A percentile compares a stretch with the other conserved stretches of the same genome.
Conservation (phyloP, 108 stramenopile species). For the Seminavis robusta region DNA sequence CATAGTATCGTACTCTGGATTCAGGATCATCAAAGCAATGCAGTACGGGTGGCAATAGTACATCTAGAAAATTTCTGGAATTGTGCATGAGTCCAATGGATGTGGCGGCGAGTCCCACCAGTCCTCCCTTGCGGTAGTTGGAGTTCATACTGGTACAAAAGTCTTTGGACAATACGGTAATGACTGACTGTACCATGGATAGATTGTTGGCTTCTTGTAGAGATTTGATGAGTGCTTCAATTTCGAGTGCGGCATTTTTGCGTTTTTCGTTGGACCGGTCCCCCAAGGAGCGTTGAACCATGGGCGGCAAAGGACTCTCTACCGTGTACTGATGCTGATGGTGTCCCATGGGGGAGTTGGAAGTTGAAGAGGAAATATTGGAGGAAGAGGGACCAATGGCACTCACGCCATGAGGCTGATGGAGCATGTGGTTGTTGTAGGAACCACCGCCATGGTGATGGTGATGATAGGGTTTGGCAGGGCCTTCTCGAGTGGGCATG, state of each 20-base stretch:
- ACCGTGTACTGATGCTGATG: conserved; percentile 11
- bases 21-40: conserved; percentile 99
- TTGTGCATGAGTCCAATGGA: conserved; percentile 90
- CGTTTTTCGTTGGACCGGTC: conserved; percentile 99
- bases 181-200: conserved; percentile 76
- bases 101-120: conserved; percentile 95
- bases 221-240: conserved; percentile 90
- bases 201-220: conserved; percentile 78
- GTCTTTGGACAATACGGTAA: conserved; percentile 88
- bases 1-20: conserved; percentile 95
- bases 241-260: conserved; percentile 96
- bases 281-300: conserved; percentile 85
- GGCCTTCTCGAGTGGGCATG: too few species aligned
- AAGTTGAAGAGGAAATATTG: background rate
- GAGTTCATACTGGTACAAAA: conserved; percentile 96
- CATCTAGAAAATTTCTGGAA: conserved; percentile 67
- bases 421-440: background rate
- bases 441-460: too few species aligned
- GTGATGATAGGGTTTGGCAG: too few species aligned
- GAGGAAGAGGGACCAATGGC: background rate
- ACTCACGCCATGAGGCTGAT: background rate
- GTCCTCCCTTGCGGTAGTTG: conserved; percentile 97
- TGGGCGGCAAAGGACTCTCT: conserved; percentile 79
- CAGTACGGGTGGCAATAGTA: conserved; percentile 91
- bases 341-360: background rate